Evolutionary conservation across 768 basidiomycete species (phyloP).

Genomic region (Dioszegia crocea): DNA sequence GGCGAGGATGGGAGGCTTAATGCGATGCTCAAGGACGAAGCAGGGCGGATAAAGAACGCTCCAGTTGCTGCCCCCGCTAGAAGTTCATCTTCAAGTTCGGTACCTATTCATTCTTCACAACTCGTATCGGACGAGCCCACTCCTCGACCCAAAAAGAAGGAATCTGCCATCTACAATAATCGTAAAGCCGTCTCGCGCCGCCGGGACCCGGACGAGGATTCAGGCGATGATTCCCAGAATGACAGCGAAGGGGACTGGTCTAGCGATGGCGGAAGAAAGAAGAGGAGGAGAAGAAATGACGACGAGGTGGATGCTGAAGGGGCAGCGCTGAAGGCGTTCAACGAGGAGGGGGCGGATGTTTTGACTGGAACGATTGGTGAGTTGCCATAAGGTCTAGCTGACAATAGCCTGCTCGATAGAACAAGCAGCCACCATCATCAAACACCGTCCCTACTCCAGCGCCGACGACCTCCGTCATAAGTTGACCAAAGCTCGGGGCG

Average conservation of each 20-base stretch:
- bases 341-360: constrained; percentile 50
- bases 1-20: constrained; percentile 5
- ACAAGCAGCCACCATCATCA: constrained; percentile 74
- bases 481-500: constrained; percentile 87
- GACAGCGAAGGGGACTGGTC: constrained; percentile 39
- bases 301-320: constrained; percentile 41
- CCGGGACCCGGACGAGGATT: constrained; percentile 39
- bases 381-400: constrained; percentile 14
- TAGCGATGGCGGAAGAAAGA: constrained; percentile 29
- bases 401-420: constrained; percentile 61
- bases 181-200: constrained; percentile 16
- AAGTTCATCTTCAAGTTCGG: neutral
- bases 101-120: neutral
- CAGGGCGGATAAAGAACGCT: neutral
- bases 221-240: constrained; percentile 7
- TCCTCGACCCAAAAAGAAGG: constrained; percentile 14
- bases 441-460: constrained; percentile 72
- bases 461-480: constrained; percentile 70
- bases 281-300: constrained; percentile 20
- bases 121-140: neutral
- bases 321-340: constrained; percentile 52
- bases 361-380: constrained; percentile 54
- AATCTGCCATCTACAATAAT: constrained; percentile 46
- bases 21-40: constrained; percentile 11
- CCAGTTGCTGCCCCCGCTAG: neutral